Base-by-base conservation (phyloP, 768 basidiomycete genomes). In the Russula brevipes region DNA sequence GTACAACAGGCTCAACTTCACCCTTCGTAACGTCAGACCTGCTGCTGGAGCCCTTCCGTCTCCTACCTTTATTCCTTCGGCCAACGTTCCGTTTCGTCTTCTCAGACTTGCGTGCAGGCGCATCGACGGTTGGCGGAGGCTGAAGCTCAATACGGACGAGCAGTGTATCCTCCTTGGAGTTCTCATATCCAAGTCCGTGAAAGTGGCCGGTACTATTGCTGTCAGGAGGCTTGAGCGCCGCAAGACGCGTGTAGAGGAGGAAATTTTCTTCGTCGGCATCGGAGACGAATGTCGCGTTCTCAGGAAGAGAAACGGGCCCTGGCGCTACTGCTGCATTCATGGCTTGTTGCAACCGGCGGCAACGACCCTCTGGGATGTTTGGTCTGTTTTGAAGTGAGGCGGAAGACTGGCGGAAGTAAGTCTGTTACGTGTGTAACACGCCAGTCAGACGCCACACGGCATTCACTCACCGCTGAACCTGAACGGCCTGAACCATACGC, bases 261-360 rank as follows among this genome's bases (percentile, higher is more conserved):
- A 80, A 78, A 8, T 78, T 73, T 79, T 91, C 90, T 73, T 92
- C 89, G 47, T 91, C 89, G 19, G 84, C 82, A 68, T 91, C 88
- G 3, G 70, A 70, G 35, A 91, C 79, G 4, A 61, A 71, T 5
- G 60, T 66, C 4, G 73, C 63, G 12, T 47, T 61, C 14, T 57
- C n/a, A 0, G 76, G 74, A 1, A 77, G 55, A 6, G 53, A 63
- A 14, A 74, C 63, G 1, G 69, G 59, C 6, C 59, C 53, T 42
- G 41, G 41, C 14, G 41, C 24, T 10, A 39, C n/a, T n/a, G n/a
- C 38, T 7, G 38, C 38, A 39, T 4, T 7, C 3, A 12, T 39
- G 38, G 7, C 12, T 4, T 1, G 38, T 39, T 7, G 38, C 12
- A 39, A 12, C 24, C 12, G 38, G 38, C 12, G 38, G 38, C 12